A percentile compares a stretch with the other conserved stretches of the same genome.
Conservation (phyloP, 495 filamentous ascomycete genomes). For the Terfezia claveryi region DNA sequence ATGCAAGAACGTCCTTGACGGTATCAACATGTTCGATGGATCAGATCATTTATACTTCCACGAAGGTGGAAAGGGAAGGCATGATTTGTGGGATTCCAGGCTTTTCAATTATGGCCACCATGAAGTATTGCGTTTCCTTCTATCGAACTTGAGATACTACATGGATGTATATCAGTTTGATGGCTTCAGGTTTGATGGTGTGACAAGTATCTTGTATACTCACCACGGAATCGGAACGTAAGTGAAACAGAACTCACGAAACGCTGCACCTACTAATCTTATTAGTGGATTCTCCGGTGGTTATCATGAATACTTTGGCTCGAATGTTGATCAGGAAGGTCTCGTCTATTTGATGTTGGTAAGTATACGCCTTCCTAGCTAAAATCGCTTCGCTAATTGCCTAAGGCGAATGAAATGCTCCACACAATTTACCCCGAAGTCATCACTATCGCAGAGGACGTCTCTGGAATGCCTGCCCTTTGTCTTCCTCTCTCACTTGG, state of each 20-base stretch:
- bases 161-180: constrained; percentile 97
- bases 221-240: constrained; percentile 98
- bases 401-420: constrained; percentile 72
- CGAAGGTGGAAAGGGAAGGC: constrained; percentile 53
- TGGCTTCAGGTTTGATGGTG: constrained; percentile 92
- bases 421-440: constrained; percentile 64
- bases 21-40: constrained; percentile 84
- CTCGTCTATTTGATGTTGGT: constrained; percentile 79
- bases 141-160: constrained; percentile 94
- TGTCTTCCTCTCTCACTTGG: constrained; percentile 69
- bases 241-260: constrained; percentile 23
- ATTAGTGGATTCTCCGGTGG: constrained; percentile 84
- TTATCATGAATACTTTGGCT: constrained; percentile 95
- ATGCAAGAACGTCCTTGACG: constrained; percentile 87
- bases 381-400: constrained; percentile 1
- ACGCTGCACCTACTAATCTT: constrained; percentile 3
- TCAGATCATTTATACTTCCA: constrained; percentile 94
- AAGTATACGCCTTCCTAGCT: background rate
- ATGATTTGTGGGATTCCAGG: constrained; percentile 87
- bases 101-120: constrained; percentile 93
- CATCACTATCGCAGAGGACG: constrained; percentile 89
- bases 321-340: constrained; percentile 80
- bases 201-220: constrained; percentile 90
- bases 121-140: constrained; percentile 79
- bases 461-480: constrained; percentile 91